These are phyloP conservation scores for Xylaria curta DNA, from an alignment of 495 filamentous ascomycete genomes.

Conservation along the genomic window DNA sequence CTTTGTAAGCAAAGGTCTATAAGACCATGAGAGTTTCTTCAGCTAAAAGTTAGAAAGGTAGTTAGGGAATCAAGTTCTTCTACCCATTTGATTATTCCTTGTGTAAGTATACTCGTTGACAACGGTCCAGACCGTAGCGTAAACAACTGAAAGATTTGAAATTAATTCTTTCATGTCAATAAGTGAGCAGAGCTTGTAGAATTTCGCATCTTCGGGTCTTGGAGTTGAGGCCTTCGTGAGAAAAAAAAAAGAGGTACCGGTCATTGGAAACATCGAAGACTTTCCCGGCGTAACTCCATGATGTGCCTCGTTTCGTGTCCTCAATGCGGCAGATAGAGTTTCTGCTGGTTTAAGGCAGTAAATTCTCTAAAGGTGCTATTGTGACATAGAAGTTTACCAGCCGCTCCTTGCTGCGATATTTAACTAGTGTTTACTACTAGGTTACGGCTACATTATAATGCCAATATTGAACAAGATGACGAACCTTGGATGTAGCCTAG, in stretches of 20 bases:
- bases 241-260: slow-evolving; percentile 26
- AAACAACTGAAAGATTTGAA: slow-evolving; percentile 7
- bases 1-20: too few species aligned
- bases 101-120: not conserved
- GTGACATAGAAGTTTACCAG: not conserved
- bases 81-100: too few species aligned
- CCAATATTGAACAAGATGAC: not conserved
- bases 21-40: too few species aligned
- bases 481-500: too few species aligned
- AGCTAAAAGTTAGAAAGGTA: too few species aligned
- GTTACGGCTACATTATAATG: slow-evolving; percentile 28
- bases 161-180: slow-evolving; percentile 1
- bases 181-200: slow-evolving; percentile 11
- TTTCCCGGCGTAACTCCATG: slow-evolving; percentile 26
- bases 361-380: not conserved
- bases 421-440: slow-evolving; percentile 1
- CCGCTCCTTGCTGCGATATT: slow-evolving; percentile 1
- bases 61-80: too few species aligned
- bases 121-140: slow-evolving; percentile 5
- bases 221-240: slow-evolving; percentile 21
- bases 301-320: slow-evolving; percentile 3
- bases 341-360: not conserved
- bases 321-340: slow-evolving; percentile 12
- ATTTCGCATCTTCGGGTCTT: slow-evolving; percentile 27
- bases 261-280: slow-evolving; percentile 19